Evolutionary conservation across 2,329 filamentous ascomycete species (phyloP).

Genomic region (Thermoascus crustaceus): DNA sequence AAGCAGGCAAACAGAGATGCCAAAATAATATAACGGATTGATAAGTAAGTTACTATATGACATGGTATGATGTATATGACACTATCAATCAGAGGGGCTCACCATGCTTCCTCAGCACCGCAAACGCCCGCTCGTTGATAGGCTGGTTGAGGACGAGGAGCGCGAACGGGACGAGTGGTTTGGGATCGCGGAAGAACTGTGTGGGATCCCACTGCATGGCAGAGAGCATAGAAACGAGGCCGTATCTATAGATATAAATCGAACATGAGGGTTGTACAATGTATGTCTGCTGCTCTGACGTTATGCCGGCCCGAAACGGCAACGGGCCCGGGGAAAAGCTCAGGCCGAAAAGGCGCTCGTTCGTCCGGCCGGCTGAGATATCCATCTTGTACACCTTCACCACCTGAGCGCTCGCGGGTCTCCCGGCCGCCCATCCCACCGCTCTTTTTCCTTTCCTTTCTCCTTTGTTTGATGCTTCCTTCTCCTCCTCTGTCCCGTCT

Average conservation of each 20-base stretch:
- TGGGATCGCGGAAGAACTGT: conserved; percentile 28
- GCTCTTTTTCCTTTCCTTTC: conserved; percentile 1
- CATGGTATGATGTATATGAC: too few relatives aligned
- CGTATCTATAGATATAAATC: too few relatives aligned
- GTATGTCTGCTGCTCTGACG: too few relatives aligned
- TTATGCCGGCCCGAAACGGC: too few relatives aligned
- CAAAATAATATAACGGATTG: background rate
- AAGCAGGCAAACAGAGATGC: background rate
- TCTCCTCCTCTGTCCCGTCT: conserved; percentile 4
- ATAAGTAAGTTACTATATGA: background rate
- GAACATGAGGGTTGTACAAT: too few relatives aligned
- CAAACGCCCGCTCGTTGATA: conserved; percentile 39
- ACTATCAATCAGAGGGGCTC: background rate
- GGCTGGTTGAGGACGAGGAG: conserved; percentile 57
- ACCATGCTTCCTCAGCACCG: conserved; percentile 31
- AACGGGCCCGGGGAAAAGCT: too few relatives aligned
- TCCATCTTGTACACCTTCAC: too few relatives aligned
- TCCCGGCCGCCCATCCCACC: conserved; percentile 4
- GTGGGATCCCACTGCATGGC: conserved; percentile 35
- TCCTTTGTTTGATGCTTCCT: too few relatives aligned
- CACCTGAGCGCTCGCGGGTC: too few relatives aligned
- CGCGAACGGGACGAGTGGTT: conserved; percentile 31
- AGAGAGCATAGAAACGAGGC: background rate
- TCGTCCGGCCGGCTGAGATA: too few relatives aligned
- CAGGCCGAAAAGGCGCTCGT: too few relatives aligned